Evolutionary conservation across 2,329 filamentous ascomycete species (phyloP).

Genomic region (Ophiocordyceps australis): DNA sequence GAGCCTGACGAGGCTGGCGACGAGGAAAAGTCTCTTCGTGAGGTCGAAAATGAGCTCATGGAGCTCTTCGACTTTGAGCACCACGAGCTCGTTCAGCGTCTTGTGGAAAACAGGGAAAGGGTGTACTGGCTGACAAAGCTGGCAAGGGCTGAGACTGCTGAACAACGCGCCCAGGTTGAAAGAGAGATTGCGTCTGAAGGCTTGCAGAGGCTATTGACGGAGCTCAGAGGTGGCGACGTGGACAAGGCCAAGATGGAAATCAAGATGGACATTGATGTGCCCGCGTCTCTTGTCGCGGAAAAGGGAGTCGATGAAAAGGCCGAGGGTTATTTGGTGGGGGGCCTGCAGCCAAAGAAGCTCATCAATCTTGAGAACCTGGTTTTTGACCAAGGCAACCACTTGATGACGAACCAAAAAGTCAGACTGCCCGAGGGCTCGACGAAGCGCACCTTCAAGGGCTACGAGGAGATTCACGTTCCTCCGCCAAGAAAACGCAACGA

Average conservation of each 20-base stretch:
- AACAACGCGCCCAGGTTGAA: conserved; percentile 61
- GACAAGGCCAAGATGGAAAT: conserved; percentile 59
- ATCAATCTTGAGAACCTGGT: conserved; percentile 93
- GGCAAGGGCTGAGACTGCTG: conserved; percentile 63
- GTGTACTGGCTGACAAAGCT: conserved; percentile 89
- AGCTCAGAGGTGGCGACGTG: conserved; percentile 58
- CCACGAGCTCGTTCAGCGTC: conserved; percentile 76
- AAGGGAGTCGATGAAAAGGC: conserved; percentile 32
- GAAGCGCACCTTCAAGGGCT: conserved; percentile 91
- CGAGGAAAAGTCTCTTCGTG: conserved; percentile 69
- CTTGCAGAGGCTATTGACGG: conserved; percentile 69
- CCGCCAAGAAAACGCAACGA: conserved; percentile 77
- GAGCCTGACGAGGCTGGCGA: conserved; percentile 51
- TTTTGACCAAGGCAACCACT: conserved; percentile 94
- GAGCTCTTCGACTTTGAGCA: conserved; percentile 96
- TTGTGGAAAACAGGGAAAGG: conserved; percentile 84
- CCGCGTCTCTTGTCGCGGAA: conserved; percentile 34
- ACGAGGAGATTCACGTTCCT: conserved; percentile 95
- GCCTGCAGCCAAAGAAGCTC: conserved; percentile 67
- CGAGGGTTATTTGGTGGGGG: conserved; percentile 58
- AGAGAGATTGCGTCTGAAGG: conserved; percentile 85
- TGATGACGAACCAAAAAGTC: conserved; percentile 98
- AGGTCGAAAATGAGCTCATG: conserved; percentile 97
- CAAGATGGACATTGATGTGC: conserved; percentile 85
- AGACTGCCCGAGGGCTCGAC: conserved; percentile 86